Evolutionary conservation across 139 green algal genomes (phyloP).

Genomic region (Picochlorum sp.): DNA sequence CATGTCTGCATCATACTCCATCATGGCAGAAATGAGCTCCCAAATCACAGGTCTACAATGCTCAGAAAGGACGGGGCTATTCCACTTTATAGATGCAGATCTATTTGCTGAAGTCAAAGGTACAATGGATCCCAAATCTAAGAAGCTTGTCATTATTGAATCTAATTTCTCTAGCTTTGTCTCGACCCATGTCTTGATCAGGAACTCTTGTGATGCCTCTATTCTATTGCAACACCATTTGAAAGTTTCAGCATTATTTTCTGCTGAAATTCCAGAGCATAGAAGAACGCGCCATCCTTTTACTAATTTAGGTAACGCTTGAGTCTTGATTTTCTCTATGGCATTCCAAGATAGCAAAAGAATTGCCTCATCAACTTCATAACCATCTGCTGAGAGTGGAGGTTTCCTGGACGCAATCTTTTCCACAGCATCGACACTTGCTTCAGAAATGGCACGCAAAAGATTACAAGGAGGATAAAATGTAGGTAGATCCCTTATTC

Average conservation of each 20-base stretch:
- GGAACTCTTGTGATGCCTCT: background rate
- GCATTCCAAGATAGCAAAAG: too few species aligned
- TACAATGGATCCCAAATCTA: background rate
- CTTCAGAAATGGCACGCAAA: too few species aligned
- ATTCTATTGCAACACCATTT: background rate
- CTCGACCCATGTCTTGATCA: background rate
- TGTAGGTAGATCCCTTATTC: too few species aligned
- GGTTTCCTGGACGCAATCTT: too few species aligned
- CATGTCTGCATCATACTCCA: background rate
- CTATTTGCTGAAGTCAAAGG: too few species aligned
- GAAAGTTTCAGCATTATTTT: background rate
- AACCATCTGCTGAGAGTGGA: too few species aligned
- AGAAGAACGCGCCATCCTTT: background rate
- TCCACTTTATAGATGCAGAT: too few species aligned
- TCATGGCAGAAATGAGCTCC: background rate
- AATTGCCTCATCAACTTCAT: too few species aligned
- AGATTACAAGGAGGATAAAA: too few species aligned
- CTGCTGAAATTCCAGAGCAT: background rate
- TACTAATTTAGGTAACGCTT: background rate
- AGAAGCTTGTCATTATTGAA: background rate
- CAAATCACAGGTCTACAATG: too few species aligned
- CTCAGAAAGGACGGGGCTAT: too few species aligned
- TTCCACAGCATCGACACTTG: too few species aligned
- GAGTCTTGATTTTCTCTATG: background rate
- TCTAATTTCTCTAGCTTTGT: background rate